Evolutionary conservation across 306 rosid species (phyloP), one percentile per base, ranked within the genome.

Genomic region (Vigna reflexopilosa): DNA sequence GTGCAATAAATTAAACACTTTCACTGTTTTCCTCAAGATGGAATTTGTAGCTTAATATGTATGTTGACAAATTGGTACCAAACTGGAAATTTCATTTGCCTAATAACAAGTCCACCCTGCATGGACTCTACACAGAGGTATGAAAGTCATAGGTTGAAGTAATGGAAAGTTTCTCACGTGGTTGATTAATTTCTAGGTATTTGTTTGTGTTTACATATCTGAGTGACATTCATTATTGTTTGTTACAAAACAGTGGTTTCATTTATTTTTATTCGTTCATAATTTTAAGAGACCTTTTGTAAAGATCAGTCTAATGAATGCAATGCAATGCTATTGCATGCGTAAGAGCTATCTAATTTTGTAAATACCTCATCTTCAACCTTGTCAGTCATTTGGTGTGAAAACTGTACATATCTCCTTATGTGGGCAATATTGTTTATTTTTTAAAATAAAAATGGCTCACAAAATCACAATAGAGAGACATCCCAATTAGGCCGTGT

Each of bases 181-280:
- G 66, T 32, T 49, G 4, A 47, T 68, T 81, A 26, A 75, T 61
- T 42, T 62, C 10, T 64, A 49, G 42, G 72, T 48, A 22, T 34
- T 75, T 75, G 45, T 58, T 45, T 16, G 55, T 59, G 83, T 50
- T 48, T 67, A 55, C 19, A 42, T 77, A 55, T 57, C 14, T 48
- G 67, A 19, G 49, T 51, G 51, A 49, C 5, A 20, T 57, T 20
- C 20, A 13, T 32, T 50, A 34, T 65, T 76, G 38, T 65, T 63
- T 76, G 50, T 24, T 62, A 30, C 17, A 2, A 30, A 47, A 10
- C 36, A 19, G 72, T 20, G 54, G 58, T 32, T n/a, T 51, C 42
- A 15, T 56, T 45, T 67, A 47, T 49, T 47, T 81, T 56, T 73
- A 15, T 67, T 14, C 3, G 34, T 70, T 49, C 22, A 40, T 57